A percentile compares a stretch with the other conserved stretches of the same genome.
Conservation (phyloP, 768 basidiomycete species). For the Suillus occidentalis region DNA sequence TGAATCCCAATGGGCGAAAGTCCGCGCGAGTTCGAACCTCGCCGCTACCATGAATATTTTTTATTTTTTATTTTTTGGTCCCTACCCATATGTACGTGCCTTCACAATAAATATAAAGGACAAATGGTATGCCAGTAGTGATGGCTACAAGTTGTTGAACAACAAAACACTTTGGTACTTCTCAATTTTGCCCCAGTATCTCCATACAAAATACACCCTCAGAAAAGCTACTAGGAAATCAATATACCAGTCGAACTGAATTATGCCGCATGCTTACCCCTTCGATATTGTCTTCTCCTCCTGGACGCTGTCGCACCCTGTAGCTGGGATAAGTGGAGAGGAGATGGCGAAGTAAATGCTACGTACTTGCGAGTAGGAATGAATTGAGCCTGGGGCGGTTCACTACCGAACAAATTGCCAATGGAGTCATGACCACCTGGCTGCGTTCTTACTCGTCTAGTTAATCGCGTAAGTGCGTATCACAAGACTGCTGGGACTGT, state of each 20-base stretch:
- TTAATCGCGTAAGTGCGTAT: background rate
- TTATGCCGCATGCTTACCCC: constrained; percentile 30
- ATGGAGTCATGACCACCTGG: constrained; percentile 32
- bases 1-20: constrained; percentile 83
- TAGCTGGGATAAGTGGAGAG: background rate
- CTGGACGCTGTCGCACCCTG: constrained; percentile 69
- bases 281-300: constrained; percentile 61
- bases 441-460: constrained; percentile 33
- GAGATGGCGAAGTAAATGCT: background rate
- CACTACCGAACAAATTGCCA: constrained; percentile 45
- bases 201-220: background rate
- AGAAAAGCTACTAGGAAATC: constrained; percentile 29
- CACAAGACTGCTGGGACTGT: background rate
- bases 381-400: constrained; percentile 45
- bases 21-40: constrained; percentile 93
- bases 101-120: background rate
- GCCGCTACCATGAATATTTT: constrained; percentile 60
- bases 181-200: background rate
- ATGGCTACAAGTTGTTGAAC: background rate
- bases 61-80: constrained; percentile 3
- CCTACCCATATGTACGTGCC: background rate
- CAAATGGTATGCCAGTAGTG: background rate
- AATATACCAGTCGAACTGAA: constrained; percentile 2
- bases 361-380: constrained; percentile 68
- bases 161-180: constrained; percentile 1